Conservation (phyloP, 192 early-diverging fungal genomes). For the Podila minutissima region DNA sequence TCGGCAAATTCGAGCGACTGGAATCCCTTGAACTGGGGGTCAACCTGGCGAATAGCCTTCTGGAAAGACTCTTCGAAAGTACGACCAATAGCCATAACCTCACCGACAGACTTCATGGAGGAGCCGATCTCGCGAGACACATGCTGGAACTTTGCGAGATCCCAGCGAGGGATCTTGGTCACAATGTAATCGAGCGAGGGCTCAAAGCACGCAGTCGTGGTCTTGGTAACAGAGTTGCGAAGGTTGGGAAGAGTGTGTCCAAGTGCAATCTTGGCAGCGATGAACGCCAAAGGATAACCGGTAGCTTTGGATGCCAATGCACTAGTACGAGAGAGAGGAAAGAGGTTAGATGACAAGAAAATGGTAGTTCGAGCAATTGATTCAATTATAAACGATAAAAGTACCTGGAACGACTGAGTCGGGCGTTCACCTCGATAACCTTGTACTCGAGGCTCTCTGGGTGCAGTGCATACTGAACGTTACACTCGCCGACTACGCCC, state of each 20-base stretch:
- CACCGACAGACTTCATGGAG: conserved; percentile 97
- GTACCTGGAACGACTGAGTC: conserved; percentile 79
- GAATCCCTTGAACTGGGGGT: conserved; percentile 92
- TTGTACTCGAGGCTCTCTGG: conserved; percentile 88
- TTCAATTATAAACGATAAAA: background rate
- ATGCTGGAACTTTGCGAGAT: conserved; percentile 93
- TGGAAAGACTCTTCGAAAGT: conserved; percentile 97
- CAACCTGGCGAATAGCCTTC: conserved; percentile 93
- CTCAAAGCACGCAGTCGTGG: conserved; percentile 97
- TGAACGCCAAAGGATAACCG: conserved; percentile 97
- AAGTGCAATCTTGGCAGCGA: conserved; percentile 97
- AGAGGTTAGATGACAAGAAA: background rate
- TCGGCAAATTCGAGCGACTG: conserved; percentile 57
- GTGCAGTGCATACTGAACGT: conserved; percentile 97
- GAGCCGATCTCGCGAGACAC: conserved; percentile 87
- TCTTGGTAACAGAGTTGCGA: conserved; percentile 91
- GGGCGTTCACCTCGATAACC: conserved; percentile 98
- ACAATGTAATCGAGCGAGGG: conserved; percentile 96
- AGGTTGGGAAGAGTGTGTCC: conserved; percentile 88
- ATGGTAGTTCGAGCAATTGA: background rate
- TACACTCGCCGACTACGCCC: conserved; percentile 98
- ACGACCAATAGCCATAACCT: conserved; percentile 98
- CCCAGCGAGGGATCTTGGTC: conserved; percentile 98
- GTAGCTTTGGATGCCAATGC: conserved; percentile 98
- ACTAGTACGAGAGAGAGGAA: conserved; percentile 26